Evolutionary conservation across 2,329 filamentous ascomycete species (phyloP).

Genomic region (Aspergillus hortae): DNA sequence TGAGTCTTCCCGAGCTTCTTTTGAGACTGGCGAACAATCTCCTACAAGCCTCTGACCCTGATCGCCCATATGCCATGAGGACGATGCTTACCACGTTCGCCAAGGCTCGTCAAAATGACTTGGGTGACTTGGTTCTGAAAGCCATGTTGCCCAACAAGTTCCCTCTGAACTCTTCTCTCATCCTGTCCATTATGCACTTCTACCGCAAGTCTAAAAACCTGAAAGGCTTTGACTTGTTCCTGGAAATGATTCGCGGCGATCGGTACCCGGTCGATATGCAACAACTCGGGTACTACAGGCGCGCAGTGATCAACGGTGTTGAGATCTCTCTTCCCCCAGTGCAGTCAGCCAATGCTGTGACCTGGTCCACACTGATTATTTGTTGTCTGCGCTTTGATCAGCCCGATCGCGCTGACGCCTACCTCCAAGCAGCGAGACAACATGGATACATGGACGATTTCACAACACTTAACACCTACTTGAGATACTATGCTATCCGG

Average conservation of each 20-base stretch:
- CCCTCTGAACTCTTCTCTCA: constrained; percentile 31
- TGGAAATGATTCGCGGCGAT: constrained; percentile 34
- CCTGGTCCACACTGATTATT: constrained; percentile 35
- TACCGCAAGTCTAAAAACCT: constrained; percentile 40
- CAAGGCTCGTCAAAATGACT: constrained; percentile 37
- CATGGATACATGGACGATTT: constrained; percentile 37
- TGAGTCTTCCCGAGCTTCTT: constrained; percentile 35
- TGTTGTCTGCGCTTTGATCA: constrained; percentile 40
- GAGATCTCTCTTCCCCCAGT: constrained; percentile 35
- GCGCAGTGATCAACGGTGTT: constrained; percentile 31
- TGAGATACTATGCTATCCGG: constrained; percentile 35
- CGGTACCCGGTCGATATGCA: constrained; percentile 34
- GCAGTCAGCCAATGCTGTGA: constrained; percentile 29
- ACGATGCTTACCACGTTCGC: constrained; percentile 37
- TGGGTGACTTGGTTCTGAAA: constrained; percentile 36
- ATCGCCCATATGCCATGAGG: constrained; percentile 31
- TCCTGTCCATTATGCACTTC: constrained; percentile 35
- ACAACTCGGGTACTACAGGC: constrained; percentile 21
- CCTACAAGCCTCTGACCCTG: constrained; percentile 32
- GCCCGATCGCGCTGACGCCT: constrained; percentile 39
- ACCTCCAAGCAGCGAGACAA: constrained; percentile 32
- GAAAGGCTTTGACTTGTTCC: constrained; percentile 38
- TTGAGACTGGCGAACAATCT: constrained; percentile 35
- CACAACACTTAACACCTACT: constrained; percentile 33
- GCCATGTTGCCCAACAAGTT: constrained; percentile 38